Conservation (phyloP, 768 basidiomycete species). For the Candolleomyces aberdarensis region DNA sequence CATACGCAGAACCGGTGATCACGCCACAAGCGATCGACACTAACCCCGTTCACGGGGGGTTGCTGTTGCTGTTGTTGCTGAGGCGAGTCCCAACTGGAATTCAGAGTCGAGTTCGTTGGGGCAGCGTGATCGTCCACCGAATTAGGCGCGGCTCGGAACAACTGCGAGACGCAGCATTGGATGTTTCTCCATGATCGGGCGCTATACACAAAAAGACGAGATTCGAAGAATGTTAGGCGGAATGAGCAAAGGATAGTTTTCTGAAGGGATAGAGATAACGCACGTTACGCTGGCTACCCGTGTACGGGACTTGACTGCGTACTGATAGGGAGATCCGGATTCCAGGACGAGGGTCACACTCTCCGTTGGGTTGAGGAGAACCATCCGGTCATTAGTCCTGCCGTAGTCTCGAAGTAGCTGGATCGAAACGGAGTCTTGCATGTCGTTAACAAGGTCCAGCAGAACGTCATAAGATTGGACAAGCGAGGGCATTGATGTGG, state of each 20-base stretch:
- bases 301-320: conserved; percentile 61
- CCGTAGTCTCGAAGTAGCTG: conserved; percentile 67
- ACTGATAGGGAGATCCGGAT: conserved; percentile 65
- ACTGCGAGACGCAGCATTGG: conserved; percentile 56
- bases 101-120: conserved; percentile 24
- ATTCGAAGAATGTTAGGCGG: neutral
- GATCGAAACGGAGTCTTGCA: conserved; percentile 57
- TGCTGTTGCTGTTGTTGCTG: conserved; percentile 14
- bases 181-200: conserved; percentile 67
- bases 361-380: conserved; percentile 61
- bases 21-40: conserved; percentile 64
- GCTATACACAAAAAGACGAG: conserved; percentile 27
- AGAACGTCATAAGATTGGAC: conserved; percentile 61
- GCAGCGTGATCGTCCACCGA: neutral
- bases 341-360: conserved; percentile 65
- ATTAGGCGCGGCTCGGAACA: conserved; percentile 39
- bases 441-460: conserved; percentile 70
- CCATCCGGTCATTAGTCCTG: conserved; percentile 46
- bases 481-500: conserved; percentile 50
- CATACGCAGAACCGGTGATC: conserved; percentile 65
- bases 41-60: conserved; percentile 48
- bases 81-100: neutral
- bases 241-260: neutral
- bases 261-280: conserved; percentile 18
- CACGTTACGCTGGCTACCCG: conserved; percentile 72